phyloP scores from a whole-genome alignment of 2,329 filamentous ascomycete genomes.

The Fusarium lyarnte region DNA sequence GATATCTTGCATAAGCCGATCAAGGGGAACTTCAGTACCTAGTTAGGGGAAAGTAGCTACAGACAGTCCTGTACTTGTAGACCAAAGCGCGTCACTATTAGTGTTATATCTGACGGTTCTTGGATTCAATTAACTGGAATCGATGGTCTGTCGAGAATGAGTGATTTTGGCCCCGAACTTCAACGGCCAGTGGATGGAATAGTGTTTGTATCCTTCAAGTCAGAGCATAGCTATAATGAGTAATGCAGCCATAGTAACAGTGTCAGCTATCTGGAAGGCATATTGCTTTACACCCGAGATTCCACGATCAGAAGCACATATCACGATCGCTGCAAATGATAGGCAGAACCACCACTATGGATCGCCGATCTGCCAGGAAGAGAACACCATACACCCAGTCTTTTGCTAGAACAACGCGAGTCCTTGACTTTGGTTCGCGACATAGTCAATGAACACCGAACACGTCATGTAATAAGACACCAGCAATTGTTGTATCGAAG shows the following conservation, averaged over 20 bases:
- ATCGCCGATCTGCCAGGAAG: slow-evolving; percentile 4
- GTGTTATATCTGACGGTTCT: neutral
- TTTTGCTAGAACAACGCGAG: neutral
- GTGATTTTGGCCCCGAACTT: neutral
- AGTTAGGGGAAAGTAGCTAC: neutral
- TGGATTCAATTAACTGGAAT: neutral
- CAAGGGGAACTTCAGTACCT: neutral
- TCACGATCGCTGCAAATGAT: neutral
- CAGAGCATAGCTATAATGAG: neutral
- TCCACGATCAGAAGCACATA: neutral
- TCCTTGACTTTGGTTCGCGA: neutral
- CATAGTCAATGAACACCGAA: neutral
- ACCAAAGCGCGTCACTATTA: neutral
- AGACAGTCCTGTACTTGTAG: neutral
- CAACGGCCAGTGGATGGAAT: neutral
- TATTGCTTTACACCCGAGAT: neutral
- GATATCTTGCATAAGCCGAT: neutral
- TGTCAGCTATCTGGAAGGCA: neutral
- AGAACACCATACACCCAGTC: neutral
- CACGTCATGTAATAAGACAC: neutral
- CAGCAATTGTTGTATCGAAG: neutral
- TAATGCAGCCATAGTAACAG: neutral
- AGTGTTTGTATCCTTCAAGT: neutral
- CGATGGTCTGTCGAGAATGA: neutral
- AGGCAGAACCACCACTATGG: neutral